phyloP scores from a whole-genome alignment of 2,329 filamentous ascomycete genomes.

The Aspergillus sp. region DNA sequence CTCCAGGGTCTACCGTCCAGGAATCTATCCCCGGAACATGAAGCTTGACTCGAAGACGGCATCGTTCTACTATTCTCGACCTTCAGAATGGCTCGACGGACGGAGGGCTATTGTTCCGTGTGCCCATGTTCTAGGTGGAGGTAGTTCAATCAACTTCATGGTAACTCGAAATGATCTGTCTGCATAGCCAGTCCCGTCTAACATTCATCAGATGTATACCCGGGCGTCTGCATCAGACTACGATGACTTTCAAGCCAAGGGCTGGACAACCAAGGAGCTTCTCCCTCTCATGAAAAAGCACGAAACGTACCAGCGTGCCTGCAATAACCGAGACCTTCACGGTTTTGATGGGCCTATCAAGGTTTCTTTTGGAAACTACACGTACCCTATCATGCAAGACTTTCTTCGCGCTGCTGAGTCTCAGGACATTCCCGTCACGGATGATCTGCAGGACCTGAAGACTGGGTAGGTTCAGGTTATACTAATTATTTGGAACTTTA shows the following conservation, averaged over 20 bases:
- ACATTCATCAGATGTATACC: slow-evolving; percentile 59
- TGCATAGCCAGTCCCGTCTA: neutral
- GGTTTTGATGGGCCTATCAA: slow-evolving; percentile 78
- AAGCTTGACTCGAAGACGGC: slow-evolving; percentile 76
- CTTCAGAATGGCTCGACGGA: slow-evolving; percentile 67
- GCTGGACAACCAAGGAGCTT: slow-evolving; percentile 73
- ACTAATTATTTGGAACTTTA: neutral
- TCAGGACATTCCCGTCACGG: slow-evolving; percentile 69
- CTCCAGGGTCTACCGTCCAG: slow-evolving; percentile 63
- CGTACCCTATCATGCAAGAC: slow-evolving; percentile 77
- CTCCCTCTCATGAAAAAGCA: slow-evolving; percentile 75
- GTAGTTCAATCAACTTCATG: slow-evolving; percentile 75
- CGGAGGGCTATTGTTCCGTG: slow-evolving; percentile 70
- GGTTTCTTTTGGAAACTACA: slow-evolving; percentile 76
- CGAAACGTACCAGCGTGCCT: slow-evolving; percentile 68
- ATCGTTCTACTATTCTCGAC: slow-evolving; percentile 73
- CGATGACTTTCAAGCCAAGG: slow-evolving; percentile 73
- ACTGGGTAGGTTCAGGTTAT: slow-evolving; percentile 26
- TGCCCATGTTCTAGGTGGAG: slow-evolving; percentile 67
- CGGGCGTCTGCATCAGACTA: slow-evolving; percentile 68
- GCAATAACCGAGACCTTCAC: slow-evolving; percentile 60
- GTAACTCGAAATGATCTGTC: slow-evolving; percentile 29
- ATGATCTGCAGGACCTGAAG: slow-evolving; percentile 68
- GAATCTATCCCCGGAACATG: slow-evolving; percentile 75
- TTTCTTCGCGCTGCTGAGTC: slow-evolving; percentile 69